Evolutionary conservation across 495 filamentous ascomycete species (phyloP), one percentile per base, ranked within the genome.

Genomic region (Daldinia caldariorum): DNA sequence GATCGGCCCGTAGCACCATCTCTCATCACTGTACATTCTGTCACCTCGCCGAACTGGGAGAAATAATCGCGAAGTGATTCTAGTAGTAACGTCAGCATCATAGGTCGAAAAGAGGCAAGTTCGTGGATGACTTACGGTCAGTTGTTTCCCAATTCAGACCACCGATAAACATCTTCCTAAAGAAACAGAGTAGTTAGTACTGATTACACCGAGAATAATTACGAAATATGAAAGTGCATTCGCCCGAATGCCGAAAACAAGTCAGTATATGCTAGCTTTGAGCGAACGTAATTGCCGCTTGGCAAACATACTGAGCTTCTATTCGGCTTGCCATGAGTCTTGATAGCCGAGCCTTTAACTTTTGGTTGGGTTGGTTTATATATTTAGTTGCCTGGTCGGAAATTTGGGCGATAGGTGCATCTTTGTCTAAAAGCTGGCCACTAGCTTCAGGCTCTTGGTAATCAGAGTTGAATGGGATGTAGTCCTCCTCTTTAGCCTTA

Each of bases 101-200:
- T 31, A 39, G 39, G 55, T 43, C 62, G 13, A 14, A 37, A 9
- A 35, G 58, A 47, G 57, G 20, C 26, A 56, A 20, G 37, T 32
- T 26, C 22, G 35, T 32, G 43, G 50, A 53, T 22, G 13, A 76
- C 92, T 85, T 91, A 99, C 95, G 91, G 82, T 99, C 95, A 54
- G 95, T 97, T 31, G 95, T 99, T 79, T 99, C 95, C 95, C 95
- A 99, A 78, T 99, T 99, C 70, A 99, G 83, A 16, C 95, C 95
- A 73, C 95, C 95, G 82, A 99, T 99, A 73, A 99, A 99, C 95
- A 99, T 99, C 82, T 99, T 99, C 72, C 95, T 99, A 61, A 58
- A 73, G 43, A 49, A 50, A 61, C 53, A 57, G 10, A 12, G 38
- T 29, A 31, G 75, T 85, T 74, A 85, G 83, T 67, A 45, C 63